phyloP scores from a whole-genome alignment of 1,139 yeast genomes.

The Petasospora rhodanensis region DNA sequence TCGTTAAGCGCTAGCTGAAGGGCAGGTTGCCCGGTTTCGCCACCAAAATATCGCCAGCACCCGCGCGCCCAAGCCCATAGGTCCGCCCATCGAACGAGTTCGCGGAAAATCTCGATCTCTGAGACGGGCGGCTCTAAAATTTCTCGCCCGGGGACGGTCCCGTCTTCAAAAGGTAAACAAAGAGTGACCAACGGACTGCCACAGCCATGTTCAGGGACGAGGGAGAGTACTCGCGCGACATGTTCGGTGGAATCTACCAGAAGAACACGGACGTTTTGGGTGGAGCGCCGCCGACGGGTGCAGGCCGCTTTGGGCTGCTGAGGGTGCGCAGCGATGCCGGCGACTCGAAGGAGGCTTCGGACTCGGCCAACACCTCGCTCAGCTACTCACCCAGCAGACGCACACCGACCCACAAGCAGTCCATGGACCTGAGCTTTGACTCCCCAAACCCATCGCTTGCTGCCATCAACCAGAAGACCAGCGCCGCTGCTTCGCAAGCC shows the following conservation, averaged over 20 bases:
- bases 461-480: slow-evolving; percentile 22
- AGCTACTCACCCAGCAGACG: slow-evolving; percentile 22
- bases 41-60: no score
- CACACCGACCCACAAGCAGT: slow-evolving; percentile 21
- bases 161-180: no score
- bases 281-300: slow-evolving; percentile 11
- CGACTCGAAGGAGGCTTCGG: slow-evolving; percentile 20
- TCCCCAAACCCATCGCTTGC: slow-evolving; percentile 21
- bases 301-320: slow-evolving; percentile 19
- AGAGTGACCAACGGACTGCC: no score
- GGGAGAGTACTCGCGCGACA: slow-evolving; percentile 19
- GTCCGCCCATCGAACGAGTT: no score
- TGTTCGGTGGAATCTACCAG: slow-evolving; percentile 23
- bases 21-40: no score
- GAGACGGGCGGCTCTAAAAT: no score
- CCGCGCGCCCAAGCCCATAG: no score
- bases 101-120: no score
- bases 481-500: slow-evolving; percentile 14
- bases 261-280: slow-evolving; percentile 21
- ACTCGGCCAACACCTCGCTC: slow-evolving; percentile 7
- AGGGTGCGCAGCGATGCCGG: slow-evolving; percentile 13
- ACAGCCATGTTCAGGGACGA: slow-evolving; percentile 10
- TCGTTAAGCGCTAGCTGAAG: no score
- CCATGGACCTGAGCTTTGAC: slow-evolving; percentile 17
- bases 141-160: no score